phyloP scores from a whole-genome alignment of 2,329 filamentous ascomycete species.

The Ascochyta fabae region DNA sequence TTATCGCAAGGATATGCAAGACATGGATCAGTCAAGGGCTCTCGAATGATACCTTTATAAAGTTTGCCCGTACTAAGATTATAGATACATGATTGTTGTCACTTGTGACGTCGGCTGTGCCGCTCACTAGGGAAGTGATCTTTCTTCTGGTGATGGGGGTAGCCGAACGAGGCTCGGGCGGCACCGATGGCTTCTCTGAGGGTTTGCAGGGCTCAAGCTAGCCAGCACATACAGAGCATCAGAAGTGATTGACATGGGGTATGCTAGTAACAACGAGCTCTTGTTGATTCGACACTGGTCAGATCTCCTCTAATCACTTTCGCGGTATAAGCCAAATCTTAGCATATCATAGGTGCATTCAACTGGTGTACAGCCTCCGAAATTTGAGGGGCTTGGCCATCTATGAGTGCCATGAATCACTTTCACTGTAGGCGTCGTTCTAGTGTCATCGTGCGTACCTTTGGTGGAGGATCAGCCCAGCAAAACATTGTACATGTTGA shows the following conservation, averaged over 20 bases:
- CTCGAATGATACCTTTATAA: not conserved
- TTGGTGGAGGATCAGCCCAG: constrained; percentile 4
- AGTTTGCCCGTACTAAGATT: not conserved
- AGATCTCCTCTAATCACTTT: not conserved
- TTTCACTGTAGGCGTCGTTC: not conserved
- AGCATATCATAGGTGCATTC: too few relatives aligned
- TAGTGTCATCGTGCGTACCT: not conserved
- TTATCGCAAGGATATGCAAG: too few relatives aligned
- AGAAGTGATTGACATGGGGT: not conserved
- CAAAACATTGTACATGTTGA: constrained; percentile 5
- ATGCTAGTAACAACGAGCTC: not conserved
- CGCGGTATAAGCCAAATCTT: too few relatives aligned
- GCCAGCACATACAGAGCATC: not conserved
- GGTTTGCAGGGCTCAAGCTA: not conserved
- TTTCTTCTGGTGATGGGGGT: not conserved
- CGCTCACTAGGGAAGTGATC: not conserved
- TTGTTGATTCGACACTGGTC: not conserved
- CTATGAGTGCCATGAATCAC: not conserved
- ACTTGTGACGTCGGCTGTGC: constrained; percentile 1
- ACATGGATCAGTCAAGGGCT: too few relatives aligned
- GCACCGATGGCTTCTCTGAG: not conserved
- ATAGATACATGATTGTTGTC: not conserved
- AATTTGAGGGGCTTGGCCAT: too few relatives aligned
- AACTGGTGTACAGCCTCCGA: too few relatives aligned
- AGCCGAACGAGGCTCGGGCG: not conserved